These are phyloP conservation scores for Xylariaceae sp. DNA, from an alignment of 2,329 filamentous ascomycete genomes.

Conservation along the genomic window DNA sequence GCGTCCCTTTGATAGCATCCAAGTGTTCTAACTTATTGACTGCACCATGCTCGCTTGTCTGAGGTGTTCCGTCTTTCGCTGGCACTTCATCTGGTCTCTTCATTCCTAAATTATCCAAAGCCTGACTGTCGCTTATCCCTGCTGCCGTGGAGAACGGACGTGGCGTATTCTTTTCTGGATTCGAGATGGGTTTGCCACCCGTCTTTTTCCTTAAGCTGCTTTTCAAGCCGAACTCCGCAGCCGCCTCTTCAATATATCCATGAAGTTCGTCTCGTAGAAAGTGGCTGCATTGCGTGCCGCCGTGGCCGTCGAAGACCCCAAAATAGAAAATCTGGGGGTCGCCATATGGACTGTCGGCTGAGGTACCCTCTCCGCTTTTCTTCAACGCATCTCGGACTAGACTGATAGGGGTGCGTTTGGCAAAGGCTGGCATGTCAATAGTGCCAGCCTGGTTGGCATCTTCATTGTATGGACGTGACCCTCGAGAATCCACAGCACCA, in stretches of 20 bases:
- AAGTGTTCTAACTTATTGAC: slow-evolving; percentile 38
- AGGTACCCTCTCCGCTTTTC: slow-evolving; percentile 58
- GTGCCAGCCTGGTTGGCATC: slow-evolving; percentile 93
- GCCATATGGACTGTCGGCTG: slow-evolving; percentile 72
- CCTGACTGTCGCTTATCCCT: slow-evolving; percentile 33
- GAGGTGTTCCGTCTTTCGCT: slow-evolving; percentile 36
- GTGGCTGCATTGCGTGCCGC: slow-evolving; percentile 80
- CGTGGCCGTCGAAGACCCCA: slow-evolving; percentile 93
- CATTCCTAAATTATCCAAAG: slow-evolving; percentile 43
- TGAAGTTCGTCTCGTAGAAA: slow-evolving; percentile 84
- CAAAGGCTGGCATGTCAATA: slow-evolving; percentile 88
- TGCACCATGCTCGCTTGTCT: slow-evolving; percentile 32
- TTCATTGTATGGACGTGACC: slow-evolving; percentile 85
- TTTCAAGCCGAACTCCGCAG: slow-evolving; percentile 68
- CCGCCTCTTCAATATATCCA: slow-evolving; percentile 80
- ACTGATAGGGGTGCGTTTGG: slow-evolving; percentile 71
- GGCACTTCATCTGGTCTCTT: slow-evolving; percentile 47
- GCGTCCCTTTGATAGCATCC: slow-evolving; percentile 36
- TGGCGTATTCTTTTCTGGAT: slow-evolving; percentile 9
- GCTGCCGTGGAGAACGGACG: slow-evolving; percentile 24
- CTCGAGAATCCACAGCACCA: slow-evolving; percentile 72
- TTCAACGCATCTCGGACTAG: slow-evolving; percentile 43
- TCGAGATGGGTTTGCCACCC: slow-evolving; percentile 13
- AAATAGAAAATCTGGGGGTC: slow-evolving; percentile 98
- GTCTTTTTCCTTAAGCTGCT: slow-evolving; percentile 61